Evolutionary conservation across 23 red algal genomes (phyloP).

Genomic region (Gracilaria caudata): DNA sequence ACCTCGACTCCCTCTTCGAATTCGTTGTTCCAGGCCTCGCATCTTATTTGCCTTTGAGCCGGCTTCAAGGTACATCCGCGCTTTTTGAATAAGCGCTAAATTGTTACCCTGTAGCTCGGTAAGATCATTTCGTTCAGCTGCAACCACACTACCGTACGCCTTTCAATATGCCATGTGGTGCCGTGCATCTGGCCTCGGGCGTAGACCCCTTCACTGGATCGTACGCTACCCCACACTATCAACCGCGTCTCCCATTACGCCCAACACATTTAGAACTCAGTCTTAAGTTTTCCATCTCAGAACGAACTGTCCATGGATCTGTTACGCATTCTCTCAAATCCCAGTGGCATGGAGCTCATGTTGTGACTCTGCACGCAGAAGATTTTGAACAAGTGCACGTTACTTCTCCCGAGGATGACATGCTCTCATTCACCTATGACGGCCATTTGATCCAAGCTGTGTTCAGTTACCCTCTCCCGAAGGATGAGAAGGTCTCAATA

Average conservation of each 20-base stretch:
- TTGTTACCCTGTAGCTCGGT: no score
- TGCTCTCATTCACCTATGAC: constrained; percentile 59
- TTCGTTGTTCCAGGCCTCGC: no score
- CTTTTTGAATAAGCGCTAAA: no score
- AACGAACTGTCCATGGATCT: constrained; percentile 32
- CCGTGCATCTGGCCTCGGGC: not conserved
- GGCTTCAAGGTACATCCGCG: no score
- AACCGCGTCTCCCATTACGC: constrained; percentile 59
- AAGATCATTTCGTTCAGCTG: not conserved
- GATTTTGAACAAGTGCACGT: constrained; percentile 63
- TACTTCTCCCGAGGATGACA: constrained; percentile 41
- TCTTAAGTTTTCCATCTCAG: constrained; percentile 42
- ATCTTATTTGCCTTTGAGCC: no score
- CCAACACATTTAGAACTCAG: constrained; percentile 56
- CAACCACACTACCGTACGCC: not conserved
- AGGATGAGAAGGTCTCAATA: constrained; percentile 34
- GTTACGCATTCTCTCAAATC: constrained; percentile 44
- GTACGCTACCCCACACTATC: constrained; percentile 62
- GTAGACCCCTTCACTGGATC: constrained; percentile 44
- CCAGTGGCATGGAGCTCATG: constrained; percentile 48
- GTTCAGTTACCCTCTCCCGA: constrained; percentile 29
- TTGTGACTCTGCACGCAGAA: constrained; percentile 63
- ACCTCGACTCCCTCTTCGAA: no score
- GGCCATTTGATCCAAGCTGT: constrained; percentile 67
- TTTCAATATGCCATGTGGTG: constrained; percentile 12